phyloP scores from a whole-genome alignment of 768 basidiomycete genomes.

The Zangia roseola region DNA sequence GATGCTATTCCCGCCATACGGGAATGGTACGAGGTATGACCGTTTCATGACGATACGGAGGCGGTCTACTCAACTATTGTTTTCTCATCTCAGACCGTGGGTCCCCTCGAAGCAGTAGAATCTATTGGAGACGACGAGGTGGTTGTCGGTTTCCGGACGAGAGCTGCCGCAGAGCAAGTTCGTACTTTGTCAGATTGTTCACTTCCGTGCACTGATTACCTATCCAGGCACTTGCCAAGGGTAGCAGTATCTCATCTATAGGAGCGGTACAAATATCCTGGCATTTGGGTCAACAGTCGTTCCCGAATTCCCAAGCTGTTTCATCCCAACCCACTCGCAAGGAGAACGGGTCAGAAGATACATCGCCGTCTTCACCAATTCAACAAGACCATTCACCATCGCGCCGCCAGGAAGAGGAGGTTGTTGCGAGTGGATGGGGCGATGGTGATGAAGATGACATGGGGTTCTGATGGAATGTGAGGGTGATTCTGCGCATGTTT shows the following conservation, averaged over 20 bases:
- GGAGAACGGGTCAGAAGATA: conserved; percentile 25
- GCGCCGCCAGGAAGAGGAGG: conserved; percentile 55
- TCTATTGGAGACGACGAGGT: conserved; percentile 53
- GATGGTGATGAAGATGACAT: conserved; percentile 68
- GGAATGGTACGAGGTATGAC: conserved; percentile 79
- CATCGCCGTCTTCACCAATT: conserved; percentile 17
- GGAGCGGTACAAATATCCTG: conserved; percentile 68
- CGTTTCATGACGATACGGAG: neutral
- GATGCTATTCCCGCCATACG: conserved; percentile 59
- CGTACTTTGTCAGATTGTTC: conserved; percentile 13
- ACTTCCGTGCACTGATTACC: conserved; percentile 8
- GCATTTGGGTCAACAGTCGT: conserved; percentile 43
- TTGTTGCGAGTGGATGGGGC: conserved; percentile 70
- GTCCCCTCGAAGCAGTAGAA: conserved; percentile 69
- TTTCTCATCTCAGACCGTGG: conserved; percentile 51
- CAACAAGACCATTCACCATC: conserved; percentile 28
- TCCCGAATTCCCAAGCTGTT: conserved; percentile 19
- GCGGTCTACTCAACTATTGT: conserved; percentile 3
- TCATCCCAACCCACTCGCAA: conserved; percentile 21
- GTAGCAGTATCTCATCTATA: conserved; percentile 60
- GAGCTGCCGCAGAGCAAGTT: conserved; percentile 77
- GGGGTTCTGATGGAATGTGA: conserved; percentile 48
- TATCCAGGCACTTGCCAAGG: conserved; percentile 69
- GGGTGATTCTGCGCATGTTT: conserved; percentile 1
- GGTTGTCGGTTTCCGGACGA: conserved; percentile 68